Conservation (phyloP, 805 yeast genomes). For the Candida schatavii region DNA sequence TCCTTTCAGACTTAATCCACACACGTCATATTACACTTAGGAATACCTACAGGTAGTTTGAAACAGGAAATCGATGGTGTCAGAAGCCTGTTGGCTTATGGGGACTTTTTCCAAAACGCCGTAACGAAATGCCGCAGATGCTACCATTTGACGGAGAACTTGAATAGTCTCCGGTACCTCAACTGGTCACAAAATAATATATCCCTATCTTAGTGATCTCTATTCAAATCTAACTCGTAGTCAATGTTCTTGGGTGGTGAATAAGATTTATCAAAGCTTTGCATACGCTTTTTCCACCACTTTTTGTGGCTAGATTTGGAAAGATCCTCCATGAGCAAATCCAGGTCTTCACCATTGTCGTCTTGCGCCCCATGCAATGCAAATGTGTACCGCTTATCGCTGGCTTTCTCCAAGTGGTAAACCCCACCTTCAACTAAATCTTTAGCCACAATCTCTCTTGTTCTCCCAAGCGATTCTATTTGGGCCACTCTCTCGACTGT, state of each 20-base stretch:
- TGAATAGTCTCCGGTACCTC: too few species aligned
- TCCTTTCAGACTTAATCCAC: too few species aligned
- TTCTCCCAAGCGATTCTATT: conserved; percentile 74
- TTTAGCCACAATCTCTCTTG: conserved; percentile 71
- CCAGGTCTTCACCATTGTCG: conserved; percentile 24
- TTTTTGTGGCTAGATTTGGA: conserved; percentile 51
- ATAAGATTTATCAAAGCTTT: conserved; percentile 26
- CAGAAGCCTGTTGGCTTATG: too few species aligned
- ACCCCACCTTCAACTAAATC: conserved; percentile 57
- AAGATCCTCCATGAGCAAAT: conserved; percentile 61
- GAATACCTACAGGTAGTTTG: too few species aligned
- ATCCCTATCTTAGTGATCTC: neutral
- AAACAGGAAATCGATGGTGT: too few species aligned
- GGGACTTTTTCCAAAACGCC: too few species aligned
- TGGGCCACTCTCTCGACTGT: conserved; percentile 68
- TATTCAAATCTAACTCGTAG: neutral
- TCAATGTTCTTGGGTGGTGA: conserved; percentile 7
- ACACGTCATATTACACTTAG: too few species aligned
- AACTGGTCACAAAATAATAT: too few species aligned
- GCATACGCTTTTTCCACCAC: conserved; percentile 52
- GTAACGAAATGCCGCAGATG: too few species aligned
- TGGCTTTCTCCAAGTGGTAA: conserved; percentile 28
- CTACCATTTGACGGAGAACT: too few species aligned
- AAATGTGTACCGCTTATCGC: conserved; percentile 13
- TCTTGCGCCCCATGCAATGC: conserved; percentile 11